These are phyloP conservation scores for Mallotus nudiflorus DNA, from an alignment of 345 rosid species.

Conservation along the genomic window DNA sequence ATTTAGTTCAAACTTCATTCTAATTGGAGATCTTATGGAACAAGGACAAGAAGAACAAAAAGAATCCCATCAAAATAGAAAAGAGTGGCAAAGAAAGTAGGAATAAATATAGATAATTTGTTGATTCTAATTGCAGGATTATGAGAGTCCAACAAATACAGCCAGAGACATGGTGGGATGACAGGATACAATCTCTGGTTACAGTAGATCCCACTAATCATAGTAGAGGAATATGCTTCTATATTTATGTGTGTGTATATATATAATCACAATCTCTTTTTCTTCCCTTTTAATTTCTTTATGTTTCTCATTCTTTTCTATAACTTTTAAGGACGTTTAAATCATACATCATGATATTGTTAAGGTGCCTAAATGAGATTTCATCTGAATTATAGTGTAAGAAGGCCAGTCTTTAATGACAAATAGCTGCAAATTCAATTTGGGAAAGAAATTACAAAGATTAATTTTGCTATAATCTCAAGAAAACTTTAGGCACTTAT, in stretches of 20 bases:
- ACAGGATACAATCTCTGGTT: not conserved
- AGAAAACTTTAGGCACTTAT: no score
- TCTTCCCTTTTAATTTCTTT: not conserved
- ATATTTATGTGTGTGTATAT: no score
- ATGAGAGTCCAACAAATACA: slow-evolving; percentile 9
- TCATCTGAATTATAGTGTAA: no score
- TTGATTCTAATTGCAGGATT: not conserved
- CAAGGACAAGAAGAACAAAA: not conserved
- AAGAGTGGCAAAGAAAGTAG: not conserved
- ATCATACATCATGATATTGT: not conserved
- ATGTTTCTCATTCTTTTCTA: not conserved
- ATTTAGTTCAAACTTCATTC: no score
- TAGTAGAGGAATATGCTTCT: not conserved
- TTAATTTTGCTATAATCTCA: no score
- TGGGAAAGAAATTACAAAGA: no score
- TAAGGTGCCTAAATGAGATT: not conserved
- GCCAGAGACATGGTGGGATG: not conserved
- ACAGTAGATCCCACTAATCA: not conserved
- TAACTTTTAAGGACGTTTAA: not conserved
- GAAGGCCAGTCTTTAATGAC: no score
- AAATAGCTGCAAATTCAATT: no score
- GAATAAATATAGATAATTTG: not conserved
- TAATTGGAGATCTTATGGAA: no score
- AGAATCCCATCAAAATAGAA: no score
- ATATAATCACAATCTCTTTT: not conserved